Evolutionary conservation across 1,139 yeast species (phyloP), one percentile per base, ranked within the genome.

Genomic region (Geotrichum carabidarum): DNA sequence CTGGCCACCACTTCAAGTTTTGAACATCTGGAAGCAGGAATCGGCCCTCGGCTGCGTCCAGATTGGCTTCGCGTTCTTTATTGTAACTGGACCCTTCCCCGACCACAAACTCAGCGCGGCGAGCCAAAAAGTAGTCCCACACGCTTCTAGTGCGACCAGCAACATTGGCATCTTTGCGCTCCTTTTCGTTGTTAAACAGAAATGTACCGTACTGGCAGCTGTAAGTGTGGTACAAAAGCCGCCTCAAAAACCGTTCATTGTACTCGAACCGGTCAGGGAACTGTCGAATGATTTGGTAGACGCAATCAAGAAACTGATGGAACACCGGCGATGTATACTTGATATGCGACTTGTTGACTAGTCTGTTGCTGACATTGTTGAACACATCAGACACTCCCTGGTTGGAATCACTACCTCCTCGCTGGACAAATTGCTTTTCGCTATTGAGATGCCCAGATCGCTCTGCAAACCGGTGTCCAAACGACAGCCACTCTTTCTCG

Each of bases 201-300:
- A 93, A 93, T 0, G 96, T 82, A 2, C 99, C 99, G 68, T 90
- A 93, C 68, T 93, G 99, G 66, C 98, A 90, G 1, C 97, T 87
- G 66, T 91, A 89, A 48, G 86, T 75, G 69, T 93, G 99, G 65
- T 93, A 93, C 37, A 89, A 77, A 53, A 93, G 72, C 50, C 98
- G 73, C 62, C 96, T 79, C 61, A 94, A 71, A 64, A 93, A 90
- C 50, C 97, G 74, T 66, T 91, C 96, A 64, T 91, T 90, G 71
- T 84, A 91, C 69, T 93, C 96, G 69, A 93, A 93, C 47, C 75
- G 72, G 0, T 72, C 66, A 0, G 96, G 95, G 60, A 80, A 78
- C 66, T 90, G 96, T 12, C 82, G 72, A 55, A 79, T 70, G 15
- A 91, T 68, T 66, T 93, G 99, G 66, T 84, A 90, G 3, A 89